Evolutionary conservation across 352 stramenopile genomes (phyloP).

Genomic region (Thraustochytrium striatum): DNA sequence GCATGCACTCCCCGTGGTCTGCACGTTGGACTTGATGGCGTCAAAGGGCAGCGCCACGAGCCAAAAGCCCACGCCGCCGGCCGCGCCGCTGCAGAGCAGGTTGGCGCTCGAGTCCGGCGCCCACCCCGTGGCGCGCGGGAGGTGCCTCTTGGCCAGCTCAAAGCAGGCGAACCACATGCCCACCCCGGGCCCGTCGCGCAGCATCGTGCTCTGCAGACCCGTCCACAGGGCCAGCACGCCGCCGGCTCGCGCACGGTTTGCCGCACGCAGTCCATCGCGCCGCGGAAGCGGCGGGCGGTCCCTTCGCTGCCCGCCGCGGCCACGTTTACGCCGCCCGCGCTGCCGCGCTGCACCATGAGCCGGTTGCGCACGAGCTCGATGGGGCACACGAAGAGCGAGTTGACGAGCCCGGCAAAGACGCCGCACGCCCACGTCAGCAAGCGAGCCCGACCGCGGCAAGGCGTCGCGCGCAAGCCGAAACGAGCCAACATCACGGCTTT

Average conservation of each 20-base stretch:
- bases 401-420: slow-evolving; percentile 46
- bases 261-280: slow-evolving; percentile 6
- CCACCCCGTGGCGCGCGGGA: neutral
- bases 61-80: slow-evolving; percentile 75
- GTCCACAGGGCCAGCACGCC: slow-evolving; percentile 65
- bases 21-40: slow-evolving; percentile 55
- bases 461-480: neutral
- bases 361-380: slow-evolving; percentile 52
- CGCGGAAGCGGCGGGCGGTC: neutral
- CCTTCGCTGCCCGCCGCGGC: neutral
- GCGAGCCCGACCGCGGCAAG: neutral
- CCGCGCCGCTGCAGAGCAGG: slow-evolving; percentile 66
- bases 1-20: neutral
- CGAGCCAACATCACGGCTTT: slow-evolving; percentile 79
- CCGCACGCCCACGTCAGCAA: slow-evolving; percentile 10
- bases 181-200: slow-evolving; percentile 73
- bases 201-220: slow-evolving; percentile 67
- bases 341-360: slow-evolving; percentile 44
- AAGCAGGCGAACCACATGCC: slow-evolving; percentile 78
- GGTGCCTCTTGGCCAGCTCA: slow-evolving; percentile 62
- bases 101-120: slow-evolving; percentile 44
- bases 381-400: slow-evolving; percentile 50
- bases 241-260: slow-evolving; percentile 3
- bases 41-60: slow-evolving; percentile 73
- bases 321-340: neutral